Conservation (phyloP, 345 rosid genomes). For the Cardamine resedifolia region DNA sequence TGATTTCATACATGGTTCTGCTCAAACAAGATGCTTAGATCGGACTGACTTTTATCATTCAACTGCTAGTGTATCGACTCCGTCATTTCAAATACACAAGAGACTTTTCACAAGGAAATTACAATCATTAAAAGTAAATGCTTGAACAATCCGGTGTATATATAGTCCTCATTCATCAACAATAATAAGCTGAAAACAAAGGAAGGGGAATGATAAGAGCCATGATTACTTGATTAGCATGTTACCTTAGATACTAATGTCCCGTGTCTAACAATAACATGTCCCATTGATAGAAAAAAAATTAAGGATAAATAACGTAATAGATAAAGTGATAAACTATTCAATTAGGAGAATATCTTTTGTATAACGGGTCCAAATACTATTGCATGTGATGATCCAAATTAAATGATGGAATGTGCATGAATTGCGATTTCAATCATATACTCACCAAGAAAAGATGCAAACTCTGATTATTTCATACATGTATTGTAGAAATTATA, state of each 20-base stretch:
- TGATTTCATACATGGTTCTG: constrained; percentile 10
- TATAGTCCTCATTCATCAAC: constrained; percentile 5
- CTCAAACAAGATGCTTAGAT: constrained; percentile 5
- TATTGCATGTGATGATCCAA: constrained; percentile 36
- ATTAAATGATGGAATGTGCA: constrained; percentile 27
- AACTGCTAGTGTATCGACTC: neutral
- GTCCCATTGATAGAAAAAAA: constrained; percentile 4
- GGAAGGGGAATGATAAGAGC: constrained; percentile 38
- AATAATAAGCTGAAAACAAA: constrained; percentile 24
- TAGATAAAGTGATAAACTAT: constrained; percentile 9
- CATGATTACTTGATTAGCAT: constrained; percentile 49
- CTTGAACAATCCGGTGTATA: neutral
- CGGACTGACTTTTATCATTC: constrained; percentile 20
- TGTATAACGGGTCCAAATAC: constrained; percentile 27
- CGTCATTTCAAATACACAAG: neutral
- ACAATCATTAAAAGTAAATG: neutral
- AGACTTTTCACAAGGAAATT: neutral
- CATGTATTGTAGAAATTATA: no score
- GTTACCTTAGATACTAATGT: constrained; percentile 47
- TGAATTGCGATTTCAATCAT: constrained; percentile 34
- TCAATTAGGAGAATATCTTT: constrained; percentile 28
- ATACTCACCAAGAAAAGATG: neutral
- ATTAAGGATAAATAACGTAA: constrained; percentile 1
- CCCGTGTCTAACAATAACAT: constrained; percentile 20
- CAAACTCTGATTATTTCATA: constrained; percentile 5